Base-by-base conservation (phyloP, 768 basidiomycete genomes). In the Leccinum longicurvipes region DNA sequence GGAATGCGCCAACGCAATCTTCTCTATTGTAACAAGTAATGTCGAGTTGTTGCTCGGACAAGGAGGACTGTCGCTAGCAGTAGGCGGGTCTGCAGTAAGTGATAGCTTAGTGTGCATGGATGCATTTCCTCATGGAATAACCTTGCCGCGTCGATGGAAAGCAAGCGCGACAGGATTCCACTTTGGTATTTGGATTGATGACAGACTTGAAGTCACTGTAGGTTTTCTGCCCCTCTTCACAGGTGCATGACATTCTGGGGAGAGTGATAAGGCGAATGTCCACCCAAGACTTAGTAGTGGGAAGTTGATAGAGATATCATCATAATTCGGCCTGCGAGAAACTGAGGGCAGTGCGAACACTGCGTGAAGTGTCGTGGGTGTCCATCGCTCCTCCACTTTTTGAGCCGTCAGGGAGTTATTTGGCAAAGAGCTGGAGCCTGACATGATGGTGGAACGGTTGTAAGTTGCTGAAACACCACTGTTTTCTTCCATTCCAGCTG, bases 331-430 rank as follows among this genome's bases (percentile, higher is more conserved):
- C 12, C 3, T 28, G 25, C 19, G 12, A 10, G 59, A 1, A 8
- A 41, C 29, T 14, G 21, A 17, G 28, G 1, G 2, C 6, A 63
- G 9, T 17, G 14, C 1, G 36, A 56, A 67, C 24, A 41, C 17
- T 3, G 52, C 47, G 19, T 62, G 44, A 5, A 67, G 42, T 6
- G 51, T 46, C 3, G 62, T 57, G 4, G 51, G 47, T 15, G 57
- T 52, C 65, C 64, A 59, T 28, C 27, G 55, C 27, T 66, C 64
- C 27, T 61, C 55, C 2, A 61, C 39, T 39, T 25, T 55, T 29
- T 44, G 2, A 12, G 32, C 61, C 15, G 8, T 39, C 25, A 53
- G n/a, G n/a, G n/a, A n/a, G n/a, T n/a, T n/a, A n/a, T n/a, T n/a
- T n/a, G n/a, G n/a, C n/a, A n/a, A n/a, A n/a, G n/a, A n/a, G n/a